A percentile compares a stretch with the other conserved stretches of the same genome.
These are phyloP conservation scores for Iris macrosiphon DNA, from an alignment of 106 monocot genomes.

Conservation along the genomic window DNA sequence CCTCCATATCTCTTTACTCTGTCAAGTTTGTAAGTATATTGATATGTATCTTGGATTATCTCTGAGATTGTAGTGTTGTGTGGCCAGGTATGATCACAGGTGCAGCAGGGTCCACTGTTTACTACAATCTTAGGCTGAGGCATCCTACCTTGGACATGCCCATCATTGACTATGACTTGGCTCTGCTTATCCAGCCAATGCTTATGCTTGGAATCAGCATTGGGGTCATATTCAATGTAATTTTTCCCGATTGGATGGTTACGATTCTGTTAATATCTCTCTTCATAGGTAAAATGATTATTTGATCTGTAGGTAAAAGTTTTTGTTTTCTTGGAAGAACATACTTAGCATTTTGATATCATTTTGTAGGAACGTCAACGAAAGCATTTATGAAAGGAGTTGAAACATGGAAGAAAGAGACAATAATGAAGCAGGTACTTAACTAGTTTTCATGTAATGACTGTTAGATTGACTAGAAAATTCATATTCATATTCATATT, in stretches of 20 bases:
- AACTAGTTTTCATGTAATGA: neutral
- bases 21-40: too few species aligned
- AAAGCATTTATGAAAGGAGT: constrained; percentile 71
- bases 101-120: constrained; percentile 56
- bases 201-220: constrained; percentile 75
- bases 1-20: too few species aligned
- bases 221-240: constrained; percentile 67
- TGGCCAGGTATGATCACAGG: constrained; percentile 72
- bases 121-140: constrained; percentile 61
- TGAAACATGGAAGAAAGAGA: constrained; percentile 86
- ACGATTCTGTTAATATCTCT: constrained; percentile 62
- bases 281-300: constrained; percentile 41
- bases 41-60: too few species aligned
- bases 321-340: neutral
- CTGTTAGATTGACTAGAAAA: neutral
- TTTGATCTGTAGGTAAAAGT: too few species aligned
- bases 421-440: constrained; percentile 44
- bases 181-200: constrained; percentile 63
- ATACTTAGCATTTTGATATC: too few species aligned
- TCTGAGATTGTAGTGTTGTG: neutral
- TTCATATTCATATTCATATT: too few species aligned
- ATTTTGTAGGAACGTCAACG: constrained; percentile 38
- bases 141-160: constrained; percentile 67
- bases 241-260: constrained; percentile 78
- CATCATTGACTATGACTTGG: constrained; percentile 60